Base-by-base conservation (phyloP, 2,329 filamentous ascomycete genomes). In the Monosporascus ibericus region DNA sequence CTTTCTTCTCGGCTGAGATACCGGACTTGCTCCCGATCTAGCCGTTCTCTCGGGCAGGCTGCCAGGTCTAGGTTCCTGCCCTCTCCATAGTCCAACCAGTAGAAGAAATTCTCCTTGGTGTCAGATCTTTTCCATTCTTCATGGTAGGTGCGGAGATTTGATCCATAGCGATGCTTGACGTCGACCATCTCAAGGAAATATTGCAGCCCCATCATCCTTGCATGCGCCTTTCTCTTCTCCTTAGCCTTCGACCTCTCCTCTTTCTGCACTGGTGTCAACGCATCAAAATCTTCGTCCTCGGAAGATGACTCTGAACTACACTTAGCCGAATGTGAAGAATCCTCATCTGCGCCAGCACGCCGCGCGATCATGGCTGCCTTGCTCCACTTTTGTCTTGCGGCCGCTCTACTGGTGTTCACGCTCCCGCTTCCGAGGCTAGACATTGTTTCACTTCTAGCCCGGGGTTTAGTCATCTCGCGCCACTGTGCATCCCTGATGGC, bases 161-260 rank as follows among this genome's bases (percentile, higher is more conserved):
- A 87, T 4, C 91, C 92, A 63, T 96, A 95, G 4, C 91, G 82
- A 66, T 96, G 91, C 68, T 95, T 92, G 47, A 85, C 72, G 66
- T 94, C 88, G 7, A 92, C 85, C 87, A 95, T 92, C 63, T 96
- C 81, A 14, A 84, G 75, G 57, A 94, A 95, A 65, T 95, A 95
- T 63, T 89, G 86, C 37, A 95, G 68, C 18, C 90, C 89, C 88
- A 95, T 92, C 67, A 83, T 86, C 67, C 86, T 88, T 1, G 89
- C 85, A 5, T 81, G 82, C 59, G 84, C 81, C 54, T 83, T 82
- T 37, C 85, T 76, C 60, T 80, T 75, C 0, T 72, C 71, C 64
- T 80, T 82, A 52, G 77, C 71, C 59, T 81, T 73, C 8, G 75
- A 66, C 51, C 74, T 73, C 47, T 69, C 66, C 50, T 71, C 70